phyloP scores from a whole-genome alignment of 495 filamentous ascomycete species.

The Aspergillus nanangensis region DNA sequence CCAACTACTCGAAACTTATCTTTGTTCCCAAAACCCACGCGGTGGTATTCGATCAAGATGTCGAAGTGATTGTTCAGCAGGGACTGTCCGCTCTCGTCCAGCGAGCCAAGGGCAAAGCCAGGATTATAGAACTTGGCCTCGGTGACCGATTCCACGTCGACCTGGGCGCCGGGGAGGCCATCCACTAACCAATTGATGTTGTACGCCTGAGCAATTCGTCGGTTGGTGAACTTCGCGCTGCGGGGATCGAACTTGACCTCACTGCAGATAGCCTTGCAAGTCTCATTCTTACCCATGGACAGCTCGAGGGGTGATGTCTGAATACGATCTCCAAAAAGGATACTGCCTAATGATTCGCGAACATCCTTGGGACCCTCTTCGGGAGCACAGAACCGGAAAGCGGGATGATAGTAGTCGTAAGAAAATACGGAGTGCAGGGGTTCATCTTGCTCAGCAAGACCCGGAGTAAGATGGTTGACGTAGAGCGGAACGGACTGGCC shows the following conservation, averaged over 20 bases:
- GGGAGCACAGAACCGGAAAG: constrained; percentile 83
- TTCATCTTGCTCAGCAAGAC: constrained; percentile 66
- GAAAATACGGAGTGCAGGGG: constrained; percentile 86
- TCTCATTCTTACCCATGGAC: constrained; percentile 77
- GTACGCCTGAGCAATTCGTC: constrained; percentile 73
- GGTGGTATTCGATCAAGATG: constrained; percentile 90
- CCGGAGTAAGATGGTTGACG: constrained; percentile 88
- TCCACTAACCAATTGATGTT: constrained; percentile 95
- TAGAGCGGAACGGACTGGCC: constrained; percentile 78
- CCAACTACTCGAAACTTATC: constrained; percentile 83
- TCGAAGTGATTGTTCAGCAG: constrained; percentile 90
- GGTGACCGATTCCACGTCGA: constrained; percentile 67
- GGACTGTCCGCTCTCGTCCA: constrained; percentile 50
- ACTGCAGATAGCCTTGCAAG: constrained; percentile 74
- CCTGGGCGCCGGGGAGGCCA: constrained; percentile 83
- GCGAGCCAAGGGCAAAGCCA: constrained; percentile 77
- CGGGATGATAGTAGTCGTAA: constrained; percentile 89
- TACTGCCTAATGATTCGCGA: constrained; percentile 88
- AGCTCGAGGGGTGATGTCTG: constrained; percentile 86
- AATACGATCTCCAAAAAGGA: constrained; percentile 94
- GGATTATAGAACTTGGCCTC: constrained; percentile 75
- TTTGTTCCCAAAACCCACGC: constrained; percentile 49
- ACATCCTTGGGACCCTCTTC: constrained; percentile 67
- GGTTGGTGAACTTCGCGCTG: constrained; percentile 74
- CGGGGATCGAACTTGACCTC: constrained; percentile 59